Evolutionary conservation across 2,329 filamentous ascomycete species (phyloP).

Genomic region (Colletotrichum spinosum): DNA sequence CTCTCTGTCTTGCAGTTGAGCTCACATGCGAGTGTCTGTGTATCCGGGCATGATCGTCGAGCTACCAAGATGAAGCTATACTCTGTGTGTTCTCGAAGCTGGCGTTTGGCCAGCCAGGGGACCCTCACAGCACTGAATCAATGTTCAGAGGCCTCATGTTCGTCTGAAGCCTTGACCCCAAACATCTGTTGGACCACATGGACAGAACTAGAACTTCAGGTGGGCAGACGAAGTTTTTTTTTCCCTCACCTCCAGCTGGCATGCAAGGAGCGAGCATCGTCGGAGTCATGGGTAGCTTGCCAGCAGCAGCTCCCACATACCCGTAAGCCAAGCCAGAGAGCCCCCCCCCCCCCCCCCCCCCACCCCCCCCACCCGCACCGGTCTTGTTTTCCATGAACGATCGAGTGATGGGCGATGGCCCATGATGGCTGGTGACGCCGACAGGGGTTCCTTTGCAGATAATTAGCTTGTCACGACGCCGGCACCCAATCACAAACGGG

Average conservation of each 20-base stretch:
- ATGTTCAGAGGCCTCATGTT: too few relatives aligned
- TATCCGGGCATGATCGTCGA: neutral
- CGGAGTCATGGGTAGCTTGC: constrained; percentile 12
- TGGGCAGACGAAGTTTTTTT: neutral
- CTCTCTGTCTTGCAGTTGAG: too few relatives aligned
- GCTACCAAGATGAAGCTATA: constrained; percentile 3
- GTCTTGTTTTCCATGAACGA: constrained; percentile 26
- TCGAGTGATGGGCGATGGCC: constrained; percentile 6
- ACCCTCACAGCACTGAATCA: too few relatives aligned
- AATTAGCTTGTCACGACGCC: constrained; percentile 7
- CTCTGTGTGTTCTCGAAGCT: neutral
- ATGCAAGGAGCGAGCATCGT: constrained; percentile 30
- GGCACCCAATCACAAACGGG: constrained; percentile 8
- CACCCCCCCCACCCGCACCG: constrained; percentile 30
- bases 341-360: constrained; percentile 31
- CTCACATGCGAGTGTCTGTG: too few relatives aligned
- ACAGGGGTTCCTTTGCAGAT: constrained; percentile 24
- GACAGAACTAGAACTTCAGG: constrained; percentile 1
- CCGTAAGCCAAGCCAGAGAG: constrained; percentile 22
- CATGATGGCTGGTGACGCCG: constrained; percentile 15
- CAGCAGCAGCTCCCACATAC: constrained; percentile 22
- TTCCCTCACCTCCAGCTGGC: constrained; percentile 28
- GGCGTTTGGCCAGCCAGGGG: neutral
- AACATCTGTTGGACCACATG: constrained; percentile 2
- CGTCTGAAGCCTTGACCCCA: neutral